Base-by-base conservation (phyloP, 108 stramenopile genomes). In the Aurantiochytrium sp. region DNA sequence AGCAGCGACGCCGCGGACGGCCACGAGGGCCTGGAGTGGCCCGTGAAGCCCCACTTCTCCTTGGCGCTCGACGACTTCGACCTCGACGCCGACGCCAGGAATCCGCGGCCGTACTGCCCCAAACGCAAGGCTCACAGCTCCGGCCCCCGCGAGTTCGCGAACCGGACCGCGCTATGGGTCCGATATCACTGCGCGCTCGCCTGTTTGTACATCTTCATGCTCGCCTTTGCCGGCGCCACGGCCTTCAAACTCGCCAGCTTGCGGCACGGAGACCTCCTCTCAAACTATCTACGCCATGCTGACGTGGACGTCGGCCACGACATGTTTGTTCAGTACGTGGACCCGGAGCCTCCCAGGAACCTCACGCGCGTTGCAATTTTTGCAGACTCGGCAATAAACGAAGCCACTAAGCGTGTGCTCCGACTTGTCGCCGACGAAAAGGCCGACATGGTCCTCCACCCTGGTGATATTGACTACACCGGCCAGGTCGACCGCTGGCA, bases 361-460 rank as follows among this genome's bases (percentile, higher is more conserved):
- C 8, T 34, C 32, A 65, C 59, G 17, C 73, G 73, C 42, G 73
- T 81, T 6, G 73, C 73, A 1, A 41, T 81, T 0, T 81, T 81
- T 48, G 73, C 73, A 17, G 73, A 81, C 45, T 41, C 73, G 21
- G 39, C 73, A 48, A 81, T 81, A 12, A 81, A 48, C 39, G 73
- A 81, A 21, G 73, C 73, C 45, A 81, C 73, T 6, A 24, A 81
- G 73, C 42, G 45, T 21, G 73, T 81, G 2, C 73, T 81, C 1
- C 39, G 30, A 0, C 73, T 81, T 24, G 39, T 81, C 1, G 19
- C 10, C 12, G 45, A 48, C 42, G 73, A 81, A 48, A 41, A 81
- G 6, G 73, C 45, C 12, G 73, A 81, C 30, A 81, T 81, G 73
- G 73, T 81, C n/a, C 24, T 81, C 8, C 73, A 81, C 45, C 73